These are phyloP conservation scores for Ogataea paraovalis DNA, from an alignment of 805 yeast species.

Conservation along the genomic window DNA sequence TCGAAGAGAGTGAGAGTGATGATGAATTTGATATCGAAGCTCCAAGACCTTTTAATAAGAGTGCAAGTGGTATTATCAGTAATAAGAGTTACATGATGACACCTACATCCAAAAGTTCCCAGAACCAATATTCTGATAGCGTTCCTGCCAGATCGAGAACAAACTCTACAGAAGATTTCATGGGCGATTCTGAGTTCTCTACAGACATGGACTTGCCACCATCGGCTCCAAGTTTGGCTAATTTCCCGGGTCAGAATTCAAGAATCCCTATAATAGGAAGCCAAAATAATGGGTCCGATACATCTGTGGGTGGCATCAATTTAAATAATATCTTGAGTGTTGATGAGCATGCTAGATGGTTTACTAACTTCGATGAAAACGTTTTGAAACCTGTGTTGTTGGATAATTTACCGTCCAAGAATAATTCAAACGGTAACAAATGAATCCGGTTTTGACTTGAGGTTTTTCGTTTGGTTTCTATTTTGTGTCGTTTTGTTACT, in stretches of 20 bases:
- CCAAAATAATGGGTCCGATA: background rate
- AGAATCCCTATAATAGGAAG: slow-evolving; percentile 4
- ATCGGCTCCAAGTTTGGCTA: slow-evolving; percentile 19
- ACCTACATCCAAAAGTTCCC: slow-evolving; percentile 7
- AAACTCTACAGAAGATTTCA: slow-evolving; percentile 24
- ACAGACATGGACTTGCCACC: slow-evolving; percentile 34
- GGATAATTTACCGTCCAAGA: slow-evolving; percentile 45
- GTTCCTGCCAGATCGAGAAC: slow-evolving; percentile 22
- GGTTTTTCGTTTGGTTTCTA: background rate
- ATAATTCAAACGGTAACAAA: slow-evolving; percentile 6
- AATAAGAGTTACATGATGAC: slow-evolving; percentile 18
- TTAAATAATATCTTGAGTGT: slow-evolving; percentile 31
- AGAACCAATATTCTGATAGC: slow-evolving; percentile 23
- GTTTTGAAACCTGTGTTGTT: slow-evolving; percentile 87
- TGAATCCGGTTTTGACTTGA: background rate
- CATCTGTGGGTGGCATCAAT: slow-evolving; percentile 15
- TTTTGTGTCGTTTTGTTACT: background rate
- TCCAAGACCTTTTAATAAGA: slow-evolving; percentile 28
- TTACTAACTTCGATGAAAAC: slow-evolving; percentile 87
- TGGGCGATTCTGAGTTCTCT: slow-evolving; percentile 32
- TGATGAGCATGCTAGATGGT: slow-evolving; percentile 86
- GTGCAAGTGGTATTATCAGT: slow-evolving; percentile 11
- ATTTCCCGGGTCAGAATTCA: slow-evolving; percentile 15
- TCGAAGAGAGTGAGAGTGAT: slow-evolving; percentile 78
- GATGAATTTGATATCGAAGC: slow-evolving; percentile 95